Evolutionary conservation across 805 yeast species (phyloP).

Genomic region (Yarrowia porcina): DNA sequence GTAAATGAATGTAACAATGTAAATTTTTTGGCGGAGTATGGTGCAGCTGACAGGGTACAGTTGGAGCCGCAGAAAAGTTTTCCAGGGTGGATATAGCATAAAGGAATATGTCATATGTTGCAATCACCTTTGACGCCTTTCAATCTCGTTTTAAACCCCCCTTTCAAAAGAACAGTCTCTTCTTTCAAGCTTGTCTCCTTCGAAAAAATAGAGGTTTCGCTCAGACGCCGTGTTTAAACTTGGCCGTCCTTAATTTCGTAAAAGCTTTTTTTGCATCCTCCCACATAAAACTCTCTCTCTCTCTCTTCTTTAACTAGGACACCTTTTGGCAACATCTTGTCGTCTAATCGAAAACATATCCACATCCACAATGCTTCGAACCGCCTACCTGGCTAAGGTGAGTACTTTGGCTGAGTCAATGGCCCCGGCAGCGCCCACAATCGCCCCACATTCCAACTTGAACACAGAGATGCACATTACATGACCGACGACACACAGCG

Average conservation of each 20-base stretch:
- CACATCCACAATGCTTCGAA: constrained; percentile 26
- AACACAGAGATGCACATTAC: not conserved
- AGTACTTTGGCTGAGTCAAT: not conserved
- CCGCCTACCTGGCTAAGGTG: constrained; percentile 27
- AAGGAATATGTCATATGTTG: no score
- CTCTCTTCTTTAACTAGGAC: constrained; percentile 23
- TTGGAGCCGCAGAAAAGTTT: not conserved
- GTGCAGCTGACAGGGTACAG: constrained; percentile 22
- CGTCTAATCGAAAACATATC: constrained; percentile 22
- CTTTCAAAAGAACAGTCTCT: not conserved
- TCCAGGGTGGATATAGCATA: not conserved
- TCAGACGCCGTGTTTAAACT: constrained; percentile 19
- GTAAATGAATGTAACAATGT: constrained; percentile 25
- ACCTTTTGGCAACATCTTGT: constrained; percentile 26
- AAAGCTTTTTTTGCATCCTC: constrained; percentile 13
- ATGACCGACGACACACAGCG: constrained; percentile 8
- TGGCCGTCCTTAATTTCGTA: constrained; percentile 11
- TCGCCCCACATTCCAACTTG: not conserved
- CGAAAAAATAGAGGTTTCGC: constrained; percentile 12
- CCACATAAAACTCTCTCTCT: constrained; percentile 25
- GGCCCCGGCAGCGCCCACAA: not conserved
- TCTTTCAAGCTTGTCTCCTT: constrained; percentile 3
- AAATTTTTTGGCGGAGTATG: constrained; percentile 14
- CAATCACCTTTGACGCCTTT: not conserved
- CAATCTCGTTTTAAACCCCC: not conserved